phyloP scores from a whole-genome alignment of 192 early-diverging fungal genomes.

The Coemansia sp. region DNA sequence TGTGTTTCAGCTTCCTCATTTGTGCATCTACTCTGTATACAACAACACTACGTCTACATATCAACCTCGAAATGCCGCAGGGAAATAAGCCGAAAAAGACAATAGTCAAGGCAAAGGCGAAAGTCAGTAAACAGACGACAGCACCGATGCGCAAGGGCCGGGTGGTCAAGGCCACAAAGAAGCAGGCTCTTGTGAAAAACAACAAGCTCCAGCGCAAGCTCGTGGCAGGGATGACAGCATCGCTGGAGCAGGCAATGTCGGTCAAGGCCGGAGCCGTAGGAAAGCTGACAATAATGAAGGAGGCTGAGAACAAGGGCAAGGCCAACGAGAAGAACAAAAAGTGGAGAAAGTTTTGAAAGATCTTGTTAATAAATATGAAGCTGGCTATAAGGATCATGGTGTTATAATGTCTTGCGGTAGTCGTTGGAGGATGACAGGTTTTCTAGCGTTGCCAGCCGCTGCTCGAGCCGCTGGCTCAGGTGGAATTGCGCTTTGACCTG shows the following conservation, averaged over 20 bases:
- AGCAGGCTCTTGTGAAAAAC: conserved; percentile 24
- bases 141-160: conserved; percentile 35
- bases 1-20: neutral
- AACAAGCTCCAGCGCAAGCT: conserved; percentile 47
- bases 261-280: conserved; percentile 67
- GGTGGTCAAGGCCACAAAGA: conserved; percentile 43
- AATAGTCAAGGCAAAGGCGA: conserved; percentile 19
- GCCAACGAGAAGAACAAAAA: conserved; percentile 34
- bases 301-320: conserved; percentile 56
- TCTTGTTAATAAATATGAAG: no score
- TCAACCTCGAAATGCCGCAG: conserved; percentile 29
- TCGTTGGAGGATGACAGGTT: conserved; percentile 5
- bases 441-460: conserved; percentile 18
- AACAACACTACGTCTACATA: neutral
- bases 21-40: neutral
- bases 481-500: conserved; percentile 54
- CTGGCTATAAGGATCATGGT: neutral
- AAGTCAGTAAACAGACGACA: neutral
- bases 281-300: conserved; percentile 72
- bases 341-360: conserved; percentile 24
- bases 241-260: conserved; percentile 59
- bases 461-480: conserved; percentile 49
- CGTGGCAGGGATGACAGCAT: conserved; percentile 35
- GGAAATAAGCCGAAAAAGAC: conserved; percentile 45
- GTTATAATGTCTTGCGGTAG: conserved; percentile 5